These are phyloP conservation scores for Magnusiomyces sp. DNA, from an alignment of 1,139 yeast genomes.

Conservation along the genomic window DNA sequence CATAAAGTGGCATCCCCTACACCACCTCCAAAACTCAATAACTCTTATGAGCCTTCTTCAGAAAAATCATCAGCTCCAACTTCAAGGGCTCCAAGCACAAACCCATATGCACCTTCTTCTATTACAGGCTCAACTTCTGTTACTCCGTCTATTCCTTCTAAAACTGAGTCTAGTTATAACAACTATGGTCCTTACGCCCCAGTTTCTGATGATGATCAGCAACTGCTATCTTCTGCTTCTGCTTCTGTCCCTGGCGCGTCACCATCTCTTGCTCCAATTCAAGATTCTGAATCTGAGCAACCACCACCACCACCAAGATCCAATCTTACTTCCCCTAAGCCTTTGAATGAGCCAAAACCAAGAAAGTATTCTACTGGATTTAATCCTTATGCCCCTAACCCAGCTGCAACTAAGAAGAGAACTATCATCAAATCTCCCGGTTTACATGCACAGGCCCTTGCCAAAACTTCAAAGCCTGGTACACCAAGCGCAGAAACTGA, in stretches of 20 bases:
- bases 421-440: constrained; percentile 6
- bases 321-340: background rate
- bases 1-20: too few species aligned
- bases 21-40: background rate
- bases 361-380: too few species aligned
- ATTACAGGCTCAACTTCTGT: background rate
- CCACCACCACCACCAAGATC: background rate
- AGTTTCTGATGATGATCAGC: background rate
- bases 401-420: background rate
- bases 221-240: background rate
- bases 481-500: too few species aligned
- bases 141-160: constrained; percentile 4
- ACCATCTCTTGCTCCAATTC: background rate
- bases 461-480: too few species aligned
- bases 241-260: background rate
- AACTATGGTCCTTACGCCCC: constrained; percentile 1
- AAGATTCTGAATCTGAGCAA: background rate
- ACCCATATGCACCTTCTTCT: too few species aligned
- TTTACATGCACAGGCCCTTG: background rate
- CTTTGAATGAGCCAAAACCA: background rate
- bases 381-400: constrained; percentile 11
- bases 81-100: background rate
- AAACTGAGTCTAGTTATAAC: background rate
- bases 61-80: background rate
- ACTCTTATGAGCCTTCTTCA: background rate